Evolutionary conservation across 192 early-diverging fungal genomes (phyloP), one percentile per base, ranked within the genome.

Genomic region (Nowakowskiella sp.): DNA sequence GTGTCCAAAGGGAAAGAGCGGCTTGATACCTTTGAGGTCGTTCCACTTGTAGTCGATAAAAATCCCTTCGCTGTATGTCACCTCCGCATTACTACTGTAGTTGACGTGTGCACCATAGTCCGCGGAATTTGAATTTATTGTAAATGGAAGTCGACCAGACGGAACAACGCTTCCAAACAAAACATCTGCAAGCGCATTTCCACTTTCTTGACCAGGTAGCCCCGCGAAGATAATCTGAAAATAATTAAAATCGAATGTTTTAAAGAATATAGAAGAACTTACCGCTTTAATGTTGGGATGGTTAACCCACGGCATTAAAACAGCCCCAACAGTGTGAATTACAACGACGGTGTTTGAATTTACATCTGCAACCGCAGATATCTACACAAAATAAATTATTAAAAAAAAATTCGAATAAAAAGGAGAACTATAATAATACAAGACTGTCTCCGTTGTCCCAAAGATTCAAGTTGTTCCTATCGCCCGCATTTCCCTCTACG

Each of bases 211-310:
- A 30, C 50, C 50, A 44, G 50, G 50, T 24, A 51, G 13, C 0
- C 1, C 9, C 9, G 49, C 53, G 3, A 10, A n/a, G 3, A 25
- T 61, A n/a, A 39, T n/a, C n/a, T n/a, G n/a, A n/a, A n/a, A n/a
- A n/a, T n/a, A n/a, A n/a, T 53, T 74, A 67, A 47, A 77, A 59
- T 30, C 72, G 74, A n/a, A n/a, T n/a, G 23, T 60, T 60, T 19
- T 72, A 42, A 47, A 58, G 60, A 28, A 71, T 42, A 36, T 53
- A 72, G 23, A 72, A 64, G 33, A 72, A n/a, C n/a, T n/a, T n/a
- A n/a, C 66, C 31, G 75, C 77, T 2, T 60, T 68, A 47, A 85
- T 67, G 53, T 83, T 79, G 9, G 81, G 78, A 60, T 84, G 71
- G 42, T 74, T 47, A 19, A 64, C 42, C 78, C 74, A 85, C 13